Base-by-base conservation (phyloP, 805 yeast species). In the Candida yuanshanica region DNA sequence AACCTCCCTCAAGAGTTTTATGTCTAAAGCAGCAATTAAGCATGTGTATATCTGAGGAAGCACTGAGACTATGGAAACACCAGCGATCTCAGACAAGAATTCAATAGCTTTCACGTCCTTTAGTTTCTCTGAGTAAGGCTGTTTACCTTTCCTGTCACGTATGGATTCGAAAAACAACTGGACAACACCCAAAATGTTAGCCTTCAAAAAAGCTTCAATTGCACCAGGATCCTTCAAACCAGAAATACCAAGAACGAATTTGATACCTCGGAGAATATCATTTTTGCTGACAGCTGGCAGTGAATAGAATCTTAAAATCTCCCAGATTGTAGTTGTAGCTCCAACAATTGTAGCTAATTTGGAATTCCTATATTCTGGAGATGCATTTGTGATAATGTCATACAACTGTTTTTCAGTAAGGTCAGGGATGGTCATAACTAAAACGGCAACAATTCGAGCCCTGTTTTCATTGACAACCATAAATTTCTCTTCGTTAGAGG, bases 11-110 rank as follows among this genome's bases (percentile, higher is more conserved):
- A 89, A 69, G 20, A 77, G 78, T 0, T 71, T 63, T 16, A 72
- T 74, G 31, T 81, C 89, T 18, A 90, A 61, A 0, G 91, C 81
- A 1, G 89, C 79, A 55, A 88, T 96, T 11, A 91, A 64, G 51
- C 95, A 84, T 2, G 95, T 83, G 44, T 87, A 82, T 5, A 91
- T 76, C 56, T 90, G 98, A 0, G 96, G 95, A 26, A 84, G 61
- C 0, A 87, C 86, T 2, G 84, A 75, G 5, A 77, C 73, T 23
- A 84, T 74, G 13, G 79, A 68, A 20, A 70, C 65, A 6, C 73
- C 72, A 2, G 78, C 64, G 2, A 78, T 61, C 33, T 71, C 68
- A 7, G 85, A 76, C 20, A 91, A 62, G 43, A 82, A 76, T 29
- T 81, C 76, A 23, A 91, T 74, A 1, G 96, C 96, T 42, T 77